These are phyloP conservation scores for Hypocreales sp. DNA, from an alignment of 2,329 filamentous ascomycete species.

Conservation along the genomic window DNA sequence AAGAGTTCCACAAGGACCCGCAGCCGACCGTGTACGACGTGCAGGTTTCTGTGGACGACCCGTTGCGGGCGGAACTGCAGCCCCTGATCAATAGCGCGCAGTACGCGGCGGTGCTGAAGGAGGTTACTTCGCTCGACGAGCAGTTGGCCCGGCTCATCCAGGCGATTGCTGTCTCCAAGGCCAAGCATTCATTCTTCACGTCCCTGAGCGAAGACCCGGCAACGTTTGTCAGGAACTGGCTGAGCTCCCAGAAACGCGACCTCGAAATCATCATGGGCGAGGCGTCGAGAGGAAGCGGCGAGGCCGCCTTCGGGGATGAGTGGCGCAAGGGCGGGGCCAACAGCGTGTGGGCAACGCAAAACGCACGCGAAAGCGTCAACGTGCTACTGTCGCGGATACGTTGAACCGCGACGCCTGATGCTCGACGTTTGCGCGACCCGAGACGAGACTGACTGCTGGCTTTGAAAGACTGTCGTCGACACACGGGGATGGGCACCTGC, in stretches of 20 bases:
- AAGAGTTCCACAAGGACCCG: slow-evolving; percentile 61
- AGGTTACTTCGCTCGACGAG: slow-evolving; percentile 67
- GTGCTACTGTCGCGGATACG: slow-evolving; percentile 40
- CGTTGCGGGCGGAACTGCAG: slow-evolving; percentile 51
- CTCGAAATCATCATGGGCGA: slow-evolving; percentile 80
- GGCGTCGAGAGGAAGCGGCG: slow-evolving; percentile 46
- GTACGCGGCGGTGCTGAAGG: slow-evolving; percentile 57
- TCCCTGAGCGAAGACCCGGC: slow-evolving; percentile 68
- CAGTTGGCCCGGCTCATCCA: slow-evolving; percentile 73
- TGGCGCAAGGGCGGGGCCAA: slow-evolving; percentile 47
- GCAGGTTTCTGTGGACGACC: slow-evolving; percentile 70
- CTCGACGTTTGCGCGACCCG: too few relatives aligned
- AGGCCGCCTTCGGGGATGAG: slow-evolving; percentile 43
- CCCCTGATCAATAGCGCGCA: slow-evolving; percentile 53
- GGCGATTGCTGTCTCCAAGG: slow-evolving; percentile 69
- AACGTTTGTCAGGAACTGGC: slow-evolving; percentile 73
- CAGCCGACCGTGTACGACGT: slow-evolving; percentile 81
- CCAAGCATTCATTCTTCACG: slow-evolving; percentile 78
- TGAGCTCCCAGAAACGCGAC: slow-evolving; percentile 81
- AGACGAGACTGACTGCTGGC: too few relatives aligned
- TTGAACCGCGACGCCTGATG: too few relatives aligned
- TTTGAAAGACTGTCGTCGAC: too few relatives aligned
- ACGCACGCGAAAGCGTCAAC: slow-evolving; percentile 47
- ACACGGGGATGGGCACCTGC: too few relatives aligned
- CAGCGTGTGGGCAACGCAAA: slow-evolving; percentile 41